Evolutionary conservation across 176 grass and related monocot species (phyloP).

Genomic region (Melocanna baccifera): DNA sequence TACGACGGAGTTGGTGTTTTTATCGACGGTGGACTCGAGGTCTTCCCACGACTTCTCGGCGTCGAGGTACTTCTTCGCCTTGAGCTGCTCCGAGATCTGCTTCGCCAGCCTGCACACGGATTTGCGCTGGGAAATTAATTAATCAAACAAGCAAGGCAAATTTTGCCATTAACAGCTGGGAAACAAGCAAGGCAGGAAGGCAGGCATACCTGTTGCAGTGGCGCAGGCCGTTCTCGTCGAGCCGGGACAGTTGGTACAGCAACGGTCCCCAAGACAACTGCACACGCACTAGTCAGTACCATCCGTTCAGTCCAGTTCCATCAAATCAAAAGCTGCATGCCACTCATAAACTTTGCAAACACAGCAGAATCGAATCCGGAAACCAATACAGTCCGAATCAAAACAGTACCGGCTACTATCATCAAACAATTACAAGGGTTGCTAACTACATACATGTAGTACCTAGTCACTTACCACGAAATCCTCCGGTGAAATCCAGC

Average conservation of each 20-base stretch:
- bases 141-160: too few species aligned
- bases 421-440: background rate
- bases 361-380: background rate
- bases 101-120: slow-evolving; percentile 34
- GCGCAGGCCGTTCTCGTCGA: background rate
- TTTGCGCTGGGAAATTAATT: too few species aligned
- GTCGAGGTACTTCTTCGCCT: slow-evolving; percentile 26
- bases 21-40: slow-evolving; percentile 39
- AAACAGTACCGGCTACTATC: background rate
- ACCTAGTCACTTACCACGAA: slow-evolving; percentile 44
- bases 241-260: background rate
- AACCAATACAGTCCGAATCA: background rate
- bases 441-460: background rate
- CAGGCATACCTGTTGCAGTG: slow-evolving; percentile 39
- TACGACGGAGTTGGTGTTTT: slow-evolving; percentile 55
- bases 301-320: background rate
- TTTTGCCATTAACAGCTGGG: background rate
- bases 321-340: background rate
- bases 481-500: slow-evolving; percentile 91
- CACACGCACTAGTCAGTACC: background rate
- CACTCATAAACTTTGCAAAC: background rate
- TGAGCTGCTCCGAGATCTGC: slow-evolving; percentile 52
- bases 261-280: slow-evolving; percentile 8
- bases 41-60: slow-evolving; percentile 54
- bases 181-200: too few species aligned